phyloP scores from a whole-genome alignment of 2,329 filamentous ascomycete species.

The Fusarium secorum region DNA sequence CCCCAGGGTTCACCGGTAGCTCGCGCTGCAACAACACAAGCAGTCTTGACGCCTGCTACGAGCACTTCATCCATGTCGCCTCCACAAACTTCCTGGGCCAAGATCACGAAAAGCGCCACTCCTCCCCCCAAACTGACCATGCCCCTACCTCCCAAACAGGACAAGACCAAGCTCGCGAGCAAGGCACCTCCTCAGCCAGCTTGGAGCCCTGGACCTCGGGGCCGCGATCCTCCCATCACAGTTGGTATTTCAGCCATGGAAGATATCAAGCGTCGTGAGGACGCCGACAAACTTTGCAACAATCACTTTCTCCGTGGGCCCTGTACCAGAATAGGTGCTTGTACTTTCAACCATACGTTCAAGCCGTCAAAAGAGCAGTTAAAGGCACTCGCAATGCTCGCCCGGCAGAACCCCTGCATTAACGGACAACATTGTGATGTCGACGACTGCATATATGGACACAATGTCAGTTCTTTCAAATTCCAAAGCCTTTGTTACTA shows the following conservation, averaged over 20 bases:
- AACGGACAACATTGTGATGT: constrained; percentile 65
- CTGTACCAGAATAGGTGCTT: constrained; percentile 62
- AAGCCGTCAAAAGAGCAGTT: constrained; percentile 62
- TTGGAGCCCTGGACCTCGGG: constrained; percentile 64
- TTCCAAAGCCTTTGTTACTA: neutral
- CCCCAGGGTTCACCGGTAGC: constrained; percentile 14
- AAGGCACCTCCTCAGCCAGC: constrained; percentile 41
- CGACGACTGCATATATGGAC: constrained; percentile 68
- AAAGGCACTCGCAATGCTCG: constrained; percentile 63
- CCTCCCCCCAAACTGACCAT: constrained; percentile 52
- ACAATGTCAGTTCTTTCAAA: constrained; percentile 59
- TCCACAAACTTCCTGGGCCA: constrained; percentile 44
- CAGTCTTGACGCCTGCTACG: constrained; percentile 37
- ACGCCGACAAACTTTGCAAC: constrained; percentile 66
- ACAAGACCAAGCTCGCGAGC: constrained; percentile 34
- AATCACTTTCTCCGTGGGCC: constrained; percentile 67
- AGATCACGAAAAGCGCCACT: constrained; percentile 51
- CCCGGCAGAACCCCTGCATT: constrained; percentile 65
- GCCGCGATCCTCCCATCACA: constrained; percentile 61
- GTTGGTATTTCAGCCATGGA: constrained; percentile 60
- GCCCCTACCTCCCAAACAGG: constrained; percentile 48
- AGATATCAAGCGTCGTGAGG: constrained; percentile 63
- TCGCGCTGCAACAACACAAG: constrained; percentile 14
- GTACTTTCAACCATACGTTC: constrained; percentile 65
- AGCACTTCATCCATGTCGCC: constrained; percentile 38